Evolutionary conservation across 2,329 filamentous ascomycete genomes (phyloP), one percentile per base, ranked within the genome.

Genomic region (Aspergillus pseudoglaucus): DNA sequence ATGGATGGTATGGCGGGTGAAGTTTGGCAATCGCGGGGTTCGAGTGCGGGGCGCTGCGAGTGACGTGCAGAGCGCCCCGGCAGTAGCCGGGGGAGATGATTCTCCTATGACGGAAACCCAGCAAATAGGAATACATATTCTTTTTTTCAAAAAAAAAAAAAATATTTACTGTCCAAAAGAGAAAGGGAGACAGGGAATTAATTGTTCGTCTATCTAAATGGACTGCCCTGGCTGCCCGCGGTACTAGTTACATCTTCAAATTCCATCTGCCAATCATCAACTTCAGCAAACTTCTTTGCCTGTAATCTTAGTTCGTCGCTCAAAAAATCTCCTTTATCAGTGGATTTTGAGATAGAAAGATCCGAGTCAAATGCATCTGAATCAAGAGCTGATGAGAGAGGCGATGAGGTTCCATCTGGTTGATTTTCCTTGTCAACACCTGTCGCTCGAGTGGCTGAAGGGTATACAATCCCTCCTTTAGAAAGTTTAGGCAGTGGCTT

Each of bases 181-280:
- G 14, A 8, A 35, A 35, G 3, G n/a, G 15, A 6, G 15, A 17
- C n/a, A 7, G 14, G 33, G 33, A 2, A n/a, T n/a, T n/a, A 6
- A n/a, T n/a, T n/a, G 7, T 43, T 32, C 12, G 22, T 33, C 50
- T 49, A 59, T 37, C 53, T 48, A 18, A 43, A 52, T 20, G 53
- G 47, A 48, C 57, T 62, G 45, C 51, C 54, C 46, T 62, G 54
- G 30, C 53, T 58, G 37, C 56, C 60, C 17, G 57, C 55, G 14
- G 46, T 50, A 22, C 37, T 39, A 42, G 58, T 55, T 3, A 71
- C 64, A 46, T 72, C 69, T 50, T 72, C 69, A 59, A 70, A 72
- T 23, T 71, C 69, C 62, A 72, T 69, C 48, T 68, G 43, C 69
- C 69, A 72, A 50, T 63, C 53, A 51, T 72, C 69, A 39, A 72